Conservation (phyloP, 129 eudicot species). For the Smallanthus sonchifolius region DNA sequence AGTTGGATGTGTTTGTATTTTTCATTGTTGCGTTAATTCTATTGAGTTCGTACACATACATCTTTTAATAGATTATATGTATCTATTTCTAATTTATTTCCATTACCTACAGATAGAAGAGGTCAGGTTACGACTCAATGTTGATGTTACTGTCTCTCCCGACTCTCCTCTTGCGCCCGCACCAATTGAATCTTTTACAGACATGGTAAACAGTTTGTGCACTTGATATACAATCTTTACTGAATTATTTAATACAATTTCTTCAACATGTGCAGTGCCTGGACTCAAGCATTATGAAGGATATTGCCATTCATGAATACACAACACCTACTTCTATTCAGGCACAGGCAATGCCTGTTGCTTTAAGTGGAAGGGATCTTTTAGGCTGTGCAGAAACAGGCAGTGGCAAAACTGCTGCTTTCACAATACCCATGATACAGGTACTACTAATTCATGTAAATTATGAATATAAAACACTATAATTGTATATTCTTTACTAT, state of each 20-base stretch:
- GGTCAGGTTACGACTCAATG: conserved; percentile 75
- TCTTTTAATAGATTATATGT: too few species aligned
- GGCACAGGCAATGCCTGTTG: conserved; percentile 92
- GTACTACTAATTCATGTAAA: conserved; percentile 27
- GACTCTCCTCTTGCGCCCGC: conserved; percentile 71
- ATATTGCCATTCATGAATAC: conserved; percentile 68
- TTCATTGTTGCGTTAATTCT: too few species aligned
- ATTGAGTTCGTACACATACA: too few species aligned
- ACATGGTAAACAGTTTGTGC: conserved; percentile 51
- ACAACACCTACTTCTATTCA: conserved; percentile 79
- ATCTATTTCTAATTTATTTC: not conserved
- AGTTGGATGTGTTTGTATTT: not conserved
- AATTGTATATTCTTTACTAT: not conserved
- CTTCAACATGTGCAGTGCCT: conserved; percentile 39
- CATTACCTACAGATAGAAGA: conserved; percentile 54
- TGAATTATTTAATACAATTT: too few species aligned
- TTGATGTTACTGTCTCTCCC: conserved; percentile 62
- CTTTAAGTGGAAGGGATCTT: conserved; percentile 83
- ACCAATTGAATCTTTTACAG: conserved; percentile 74
- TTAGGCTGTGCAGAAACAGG: conserved; percentile 94
- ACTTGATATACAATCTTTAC: not conserved
- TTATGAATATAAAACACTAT: not conserved
- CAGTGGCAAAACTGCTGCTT: conserved; percentile 92
- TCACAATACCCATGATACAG: conserved; percentile 82
- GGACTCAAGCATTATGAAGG: conserved; percentile 65